Evolutionary conservation across 805 yeast genomes (phyloP), one percentile per base, ranked within the genome.

Genomic region (Yarrowia sp.): DNA sequence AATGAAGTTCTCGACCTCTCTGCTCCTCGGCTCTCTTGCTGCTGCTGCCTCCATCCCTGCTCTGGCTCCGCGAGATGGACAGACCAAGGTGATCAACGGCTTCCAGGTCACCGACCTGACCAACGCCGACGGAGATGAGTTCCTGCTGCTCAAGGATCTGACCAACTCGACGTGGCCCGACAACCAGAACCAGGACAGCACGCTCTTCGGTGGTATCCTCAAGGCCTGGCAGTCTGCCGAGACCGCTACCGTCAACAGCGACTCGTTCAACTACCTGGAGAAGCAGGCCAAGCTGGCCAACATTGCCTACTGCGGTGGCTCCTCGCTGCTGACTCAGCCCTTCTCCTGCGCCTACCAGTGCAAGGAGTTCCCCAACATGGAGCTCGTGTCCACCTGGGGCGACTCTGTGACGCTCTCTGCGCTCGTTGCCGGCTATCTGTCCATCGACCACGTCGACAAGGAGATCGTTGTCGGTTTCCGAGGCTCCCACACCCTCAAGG

Each of bases 251-350:
- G 27, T 47, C 14, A 21, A 38, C n/a, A 19, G 14, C 19, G 0
- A 18, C 2, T 19, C 38, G 10, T 47, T 8, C 27, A 22, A 31
- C 21, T 47, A 47, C 25, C 55, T 47, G 19, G 55, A 47, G 19
- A 47, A 31, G 29, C 55, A 47, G n/a, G 38, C 38, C 4, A 47
- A 47, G 55, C 9, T 47, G 29, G 55, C 55, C 6, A 47, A 47
- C 38, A 47, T 47, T 31, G 55, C 55, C 19, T 47, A 47, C 38
- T 47, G 55, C n/a, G 55, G 55, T 31, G 55, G 55, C 14, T 14
- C 38, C n/a, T 31, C 38, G 7, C 27, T 21, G 19, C 29, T 47
- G 13, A 31, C 19, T 9, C 8, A 14, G 5, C 55, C 55, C 19
- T 47, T 47, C 10, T 3, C 29, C 14, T 47, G 55, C n/a, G 55